These are phyloP conservation scores for Zymoseptoria tritici DNA, from an alignment of 2,329 filamentous ascomycete genomes.

Conservation along the genomic window DNA sequence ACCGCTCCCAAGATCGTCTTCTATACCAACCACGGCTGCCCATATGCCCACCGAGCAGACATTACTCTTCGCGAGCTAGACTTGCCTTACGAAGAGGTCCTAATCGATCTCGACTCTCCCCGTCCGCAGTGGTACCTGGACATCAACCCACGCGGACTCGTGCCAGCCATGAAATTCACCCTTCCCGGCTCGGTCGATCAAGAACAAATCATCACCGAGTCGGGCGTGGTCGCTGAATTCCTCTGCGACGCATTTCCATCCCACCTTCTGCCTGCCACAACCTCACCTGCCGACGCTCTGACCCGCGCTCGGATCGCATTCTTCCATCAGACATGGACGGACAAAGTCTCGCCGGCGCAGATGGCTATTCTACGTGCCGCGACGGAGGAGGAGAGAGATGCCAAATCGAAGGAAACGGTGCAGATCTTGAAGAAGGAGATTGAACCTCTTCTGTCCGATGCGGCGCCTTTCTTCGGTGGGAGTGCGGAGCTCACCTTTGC, in stretches of 20 bases:
- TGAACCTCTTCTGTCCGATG: conserved; percentile 57
- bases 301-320: conserved; percentile 60
- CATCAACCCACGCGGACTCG: conserved; percentile 71
- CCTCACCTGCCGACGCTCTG: conserved; percentile 44
- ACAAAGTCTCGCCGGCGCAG: conserved; percentile 47
- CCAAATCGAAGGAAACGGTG: conserved; percentile 45
- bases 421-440: conserved; percentile 59
- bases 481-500: conserved; percentile 57
- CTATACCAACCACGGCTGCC: conserved; percentile 64
- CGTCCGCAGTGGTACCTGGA: conserved; percentile 67
- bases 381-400: conserved; percentile 44
- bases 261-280: conserved; percentile 54
- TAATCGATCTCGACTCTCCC: conserved; percentile 61
- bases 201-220: conserved; percentile 61
- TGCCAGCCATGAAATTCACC: conserved; percentile 62
- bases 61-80: conserved; percentile 28
- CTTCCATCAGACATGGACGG: conserved; percentile 64
- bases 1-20: conserved; percentile 50
- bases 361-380: conserved; percentile 40
- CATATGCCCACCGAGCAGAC: conserved; percentile 64
- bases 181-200: conserved; percentile 35
- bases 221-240: conserved; percentile 65
- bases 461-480: conserved; percentile 40
- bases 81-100: conserved; percentile 28
- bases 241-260: conserved; percentile 62